A percentile compares a stretch with the other conserved stretches of the same genome.
Conservation (phyloP, 805 yeast genomes). For the Scheffersomyces amazonensis region DNA sequence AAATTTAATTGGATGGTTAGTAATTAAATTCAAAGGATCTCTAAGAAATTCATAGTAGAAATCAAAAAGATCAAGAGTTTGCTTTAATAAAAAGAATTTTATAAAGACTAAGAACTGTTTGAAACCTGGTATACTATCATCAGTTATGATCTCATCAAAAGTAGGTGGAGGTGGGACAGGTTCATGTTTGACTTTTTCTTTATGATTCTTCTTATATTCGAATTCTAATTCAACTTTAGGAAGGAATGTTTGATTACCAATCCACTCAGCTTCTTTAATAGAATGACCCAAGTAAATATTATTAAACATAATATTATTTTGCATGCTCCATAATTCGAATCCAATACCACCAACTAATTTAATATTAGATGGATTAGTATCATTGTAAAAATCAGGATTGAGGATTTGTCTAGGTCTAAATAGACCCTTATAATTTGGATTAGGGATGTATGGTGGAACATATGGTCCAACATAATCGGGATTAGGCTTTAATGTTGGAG, state of each 20-base stretch:
- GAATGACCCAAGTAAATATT: constrained; percentile 85
- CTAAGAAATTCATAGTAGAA: constrained; percentile 37
- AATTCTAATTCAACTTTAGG: constrained; percentile 54
- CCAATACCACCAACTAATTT: constrained; percentile 73
- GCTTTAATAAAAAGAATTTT: constrained; percentile 15
- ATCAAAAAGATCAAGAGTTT: constrained; percentile 22
- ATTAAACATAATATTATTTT: constrained; percentile 69
- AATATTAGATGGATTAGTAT: constrained; percentile 53
- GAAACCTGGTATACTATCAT: constrained; percentile 13
- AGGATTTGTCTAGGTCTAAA: constrained; percentile 68
- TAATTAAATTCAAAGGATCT: constrained; percentile 45
- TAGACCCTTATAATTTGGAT: constrained; percentile 76
- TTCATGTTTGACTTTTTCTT: constrained; percentile 39
- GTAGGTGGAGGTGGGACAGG: constrained; percentile 44
- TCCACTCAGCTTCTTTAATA: constrained; percentile 74
- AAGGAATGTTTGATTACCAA: constrained; percentile 74
- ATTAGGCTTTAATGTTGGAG: constrained; percentile 62
- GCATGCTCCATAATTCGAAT: constrained; percentile 89
- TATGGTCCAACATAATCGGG: constrained; percentile 77
- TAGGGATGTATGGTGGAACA: constrained; percentile 62
- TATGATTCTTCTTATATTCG: constrained; percentile 33
- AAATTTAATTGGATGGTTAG: constrained; percentile 49
- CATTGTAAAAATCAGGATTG: constrained; percentile 70
- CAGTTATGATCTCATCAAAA: constrained; percentile 32
- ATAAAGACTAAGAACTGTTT: constrained; percentile 13